phyloP scores from a whole-genome alignment of 139 green algal species.

The Deuterostichococcus epilithicus region DNA sequence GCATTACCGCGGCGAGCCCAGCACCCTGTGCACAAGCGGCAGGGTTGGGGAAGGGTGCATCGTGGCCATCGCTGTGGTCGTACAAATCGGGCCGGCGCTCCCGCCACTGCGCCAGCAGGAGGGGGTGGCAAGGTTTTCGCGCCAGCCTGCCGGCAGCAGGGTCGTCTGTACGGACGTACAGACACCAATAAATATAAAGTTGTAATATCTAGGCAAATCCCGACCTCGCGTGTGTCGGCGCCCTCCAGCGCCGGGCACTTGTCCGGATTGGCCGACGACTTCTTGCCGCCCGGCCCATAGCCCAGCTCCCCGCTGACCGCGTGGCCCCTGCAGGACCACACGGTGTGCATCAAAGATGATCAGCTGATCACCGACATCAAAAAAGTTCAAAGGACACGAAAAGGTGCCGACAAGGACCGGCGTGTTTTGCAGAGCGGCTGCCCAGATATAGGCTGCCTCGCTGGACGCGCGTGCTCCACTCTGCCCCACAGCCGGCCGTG shows the following conservation, averaged over 20 bases:
- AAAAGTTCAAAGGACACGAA: too few species aligned
- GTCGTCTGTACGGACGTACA: neutral
- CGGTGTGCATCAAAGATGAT: neutral
- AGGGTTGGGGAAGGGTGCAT: too few species aligned
- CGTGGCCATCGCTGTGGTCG: neutral
- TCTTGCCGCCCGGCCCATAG: constrained; percentile 84
- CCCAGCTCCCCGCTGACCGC: constrained; percentile 84
- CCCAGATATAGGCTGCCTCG: too few species aligned
- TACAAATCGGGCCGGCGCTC: neutral
- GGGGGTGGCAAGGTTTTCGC: neutral
- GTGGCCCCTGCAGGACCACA: constrained; percentile 43
- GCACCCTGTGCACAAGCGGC: too few species aligned
- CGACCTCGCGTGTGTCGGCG: constrained; percentile 38
- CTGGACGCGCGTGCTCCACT: too few species aligned
- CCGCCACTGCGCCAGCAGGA: neutral
- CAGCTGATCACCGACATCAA: too few species aligned
- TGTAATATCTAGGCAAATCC: neutral
- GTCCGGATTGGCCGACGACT: constrained; percentile 83
- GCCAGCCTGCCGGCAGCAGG: neutral
- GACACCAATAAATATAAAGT: neutral
- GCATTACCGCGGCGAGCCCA: neutral
- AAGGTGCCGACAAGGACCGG: too few species aligned
- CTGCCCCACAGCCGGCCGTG: too few species aligned
- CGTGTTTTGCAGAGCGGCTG: too few species aligned
- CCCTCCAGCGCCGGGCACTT: constrained; percentile 71